Conservation (phyloP, 495 filamentous ascomycete species). For the Pseudotulostoma volvatum region DNA sequence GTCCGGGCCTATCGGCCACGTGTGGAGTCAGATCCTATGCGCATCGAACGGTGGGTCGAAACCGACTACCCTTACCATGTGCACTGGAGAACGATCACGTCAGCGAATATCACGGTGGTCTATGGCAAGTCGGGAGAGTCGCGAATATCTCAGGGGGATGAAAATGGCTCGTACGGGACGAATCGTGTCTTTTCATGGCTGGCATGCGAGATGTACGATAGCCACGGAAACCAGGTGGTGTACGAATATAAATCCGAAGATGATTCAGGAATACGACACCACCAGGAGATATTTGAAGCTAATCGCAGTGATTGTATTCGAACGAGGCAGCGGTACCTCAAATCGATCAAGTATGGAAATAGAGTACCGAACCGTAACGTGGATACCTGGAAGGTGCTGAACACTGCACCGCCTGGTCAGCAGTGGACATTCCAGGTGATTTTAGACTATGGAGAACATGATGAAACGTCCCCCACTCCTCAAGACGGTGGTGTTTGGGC, state of each 20-base stretch:
- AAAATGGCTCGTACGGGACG: not conserved
- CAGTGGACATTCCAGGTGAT: slow-evolving; percentile 19
- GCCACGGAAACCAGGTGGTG: slow-evolving; percentile 5
- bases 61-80: too few species aligned
- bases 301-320: slow-evolving; percentile 2
- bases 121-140: slow-evolving; percentile 4
- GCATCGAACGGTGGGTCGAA: slow-evolving; percentile 12
- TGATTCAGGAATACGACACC: not conserved
- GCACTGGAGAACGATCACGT: slow-evolving; percentile 10
- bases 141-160: slow-evolving; percentile 7
- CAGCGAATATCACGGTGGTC: slow-evolving; percentile 5
- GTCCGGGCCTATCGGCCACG: slow-evolving; percentile 8
- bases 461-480: slow-evolving; percentile 1
- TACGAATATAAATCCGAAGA: slow-evolving; percentile 12
- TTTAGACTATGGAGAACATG: slow-evolving; percentile 26
- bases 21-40: slow-evolving; percentile 5
- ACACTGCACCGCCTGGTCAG: not conserved
- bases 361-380: not conserved
- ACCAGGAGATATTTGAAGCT: slow-evolving; percentile 2
- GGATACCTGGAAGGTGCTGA: not conserved
- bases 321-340: slow-evolving; percentile 9
- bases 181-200: slow-evolving; percentile 9
- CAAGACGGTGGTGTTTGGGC: slow-evolving; percentile 4
- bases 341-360: slow-evolving; percentile 6
- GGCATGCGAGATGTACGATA: slow-evolving; percentile 4